These are phyloP conservation scores for Juglanconis juglandina DNA, from an alignment of 2,329 filamentous ascomycete species.

Conservation along the genomic window DNA sequence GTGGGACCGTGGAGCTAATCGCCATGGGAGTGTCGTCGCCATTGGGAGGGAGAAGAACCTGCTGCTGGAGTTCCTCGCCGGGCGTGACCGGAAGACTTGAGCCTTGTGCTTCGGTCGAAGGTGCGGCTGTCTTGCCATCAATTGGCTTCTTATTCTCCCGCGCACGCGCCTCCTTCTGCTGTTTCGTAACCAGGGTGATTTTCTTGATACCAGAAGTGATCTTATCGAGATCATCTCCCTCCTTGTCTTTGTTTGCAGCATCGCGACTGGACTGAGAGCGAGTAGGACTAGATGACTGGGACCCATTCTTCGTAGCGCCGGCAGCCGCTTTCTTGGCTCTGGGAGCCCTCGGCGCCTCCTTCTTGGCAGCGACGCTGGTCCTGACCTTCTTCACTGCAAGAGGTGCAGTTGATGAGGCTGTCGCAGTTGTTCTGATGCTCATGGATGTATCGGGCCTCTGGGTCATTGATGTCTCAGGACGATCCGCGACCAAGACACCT, in stretches of 20 bases:
- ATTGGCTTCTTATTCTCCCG: conserved; percentile 47
- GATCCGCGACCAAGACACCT: conserved; percentile 17
- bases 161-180: conserved; percentile 54
- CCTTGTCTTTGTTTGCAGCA: conserved; percentile 10
- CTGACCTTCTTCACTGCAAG: conserved; percentile 60
- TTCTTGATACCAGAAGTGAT: conserved; percentile 59
- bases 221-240: conserved; percentile 46
- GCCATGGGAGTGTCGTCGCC: conserved; percentile 13
- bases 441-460: conserved; percentile 40
- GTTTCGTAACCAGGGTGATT: conserved; percentile 57
- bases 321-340: conserved; percentile 13
- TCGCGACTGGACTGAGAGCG: not conserved
- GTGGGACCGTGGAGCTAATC: conserved; percentile 16
- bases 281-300: conserved; percentile 12
- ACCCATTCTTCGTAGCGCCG: conserved; percentile 11
- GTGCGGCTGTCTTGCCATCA: conserved; percentile 25
- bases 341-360: conserved; percentile 30
- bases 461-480: conserved; percentile 40
- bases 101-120: not conserved
- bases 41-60: conserved; percentile 1
- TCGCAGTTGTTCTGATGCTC: conserved; percentile 36
- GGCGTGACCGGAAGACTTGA: conserved; percentile 7
- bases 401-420: conserved; percentile 24
- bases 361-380: conserved; percentile 41
- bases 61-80: not conserved